A percentile compares a stretch with the other conserved stretches of the same genome.
phyloP scores from a whole-genome alignment of 345 rosid genomes.

The Gossypium ekmanianum region DNA sequence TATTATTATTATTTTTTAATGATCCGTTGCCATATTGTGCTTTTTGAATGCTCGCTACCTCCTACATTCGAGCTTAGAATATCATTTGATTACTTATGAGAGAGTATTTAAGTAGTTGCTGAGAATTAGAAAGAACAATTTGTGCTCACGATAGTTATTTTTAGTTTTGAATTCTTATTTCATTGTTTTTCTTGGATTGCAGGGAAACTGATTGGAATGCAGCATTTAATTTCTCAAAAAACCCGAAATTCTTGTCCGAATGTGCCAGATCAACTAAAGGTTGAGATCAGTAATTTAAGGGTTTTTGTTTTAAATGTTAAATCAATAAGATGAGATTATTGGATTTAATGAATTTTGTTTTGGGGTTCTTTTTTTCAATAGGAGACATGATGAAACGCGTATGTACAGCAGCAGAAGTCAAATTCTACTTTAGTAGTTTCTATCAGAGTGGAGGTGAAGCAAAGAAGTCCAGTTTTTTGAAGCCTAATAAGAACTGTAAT shows the following conservation, averaged over 20 bases:
- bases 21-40: no score
- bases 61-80: no score
- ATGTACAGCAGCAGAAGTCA: constrained; percentile 88
- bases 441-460: constrained; percentile 24
- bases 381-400: constrained; percentile 69
- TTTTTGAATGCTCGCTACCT: no score
- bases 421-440: constrained; percentile 67
- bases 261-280: constrained; percentile 68
- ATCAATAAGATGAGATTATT: background rate
- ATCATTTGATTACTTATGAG: no score
- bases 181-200: constrained; percentile 17
- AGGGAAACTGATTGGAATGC: constrained; percentile 80
- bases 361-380: constrained; percentile 22
- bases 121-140: no score
- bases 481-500: constrained; percentile 90
- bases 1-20: background rate
- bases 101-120: no score
- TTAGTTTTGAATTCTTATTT: no score
- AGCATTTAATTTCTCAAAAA: constrained; percentile 78
- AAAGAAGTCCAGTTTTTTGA: constrained; percentile 47
- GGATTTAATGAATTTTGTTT: background rate
- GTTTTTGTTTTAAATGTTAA: background rate
- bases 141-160: no score
- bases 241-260: constrained; percentile 47
- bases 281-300: constrained; percentile 13